Evolutionary conservation across 208 protist species (phyloP), one percentile per base, ranked within the genome.

Genomic region (Crithidia thermophila): DNA sequence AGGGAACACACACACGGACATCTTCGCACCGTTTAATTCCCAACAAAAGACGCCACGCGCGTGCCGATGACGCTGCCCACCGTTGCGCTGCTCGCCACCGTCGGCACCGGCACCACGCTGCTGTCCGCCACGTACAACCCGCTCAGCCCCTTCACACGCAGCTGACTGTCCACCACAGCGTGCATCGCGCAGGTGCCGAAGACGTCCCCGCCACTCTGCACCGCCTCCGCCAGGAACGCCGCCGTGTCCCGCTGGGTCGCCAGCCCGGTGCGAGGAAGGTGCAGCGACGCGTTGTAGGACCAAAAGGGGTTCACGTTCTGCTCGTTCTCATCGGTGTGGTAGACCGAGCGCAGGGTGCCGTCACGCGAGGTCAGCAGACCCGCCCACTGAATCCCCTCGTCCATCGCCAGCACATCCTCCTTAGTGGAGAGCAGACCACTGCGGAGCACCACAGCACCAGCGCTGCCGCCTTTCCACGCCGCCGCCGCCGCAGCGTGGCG

Each of bases 121-220:
- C 64, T 67, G 46, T 92, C 88, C 4, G 83, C 85, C 51, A 94
- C 84, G 11, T 67, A 51, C 18, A 94, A 52, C 21, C 88, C 85
- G 9, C 76, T 58, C 37, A 90, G 46, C 6, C 88, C 88, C 30
- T 64, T 70, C 63, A 94, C 81, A 18, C 65, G 59, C 65, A 91
- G 63, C 21, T 58, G 18, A 14, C 37, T 31, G 45, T 94, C 77
- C 57, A 91, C 85, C 16, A 94, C 88, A 13, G 51, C 61, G 31
- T 85, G 75, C 53, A 94, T 68, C 10, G 88, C 88, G 49, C 88
- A 94, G 20, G 88, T 94, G 27, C 88, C 88, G 45, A 83, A 92
- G 20, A 85, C 23, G 47, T 90, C 72, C 0, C 73, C 77, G 14
- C 51, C 55, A 55, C 74, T 67, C 59, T 76, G 39, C 25, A 76